Base-by-base conservation (phyloP, 441 rosid species). In the Erodium trifolium region DNA sequence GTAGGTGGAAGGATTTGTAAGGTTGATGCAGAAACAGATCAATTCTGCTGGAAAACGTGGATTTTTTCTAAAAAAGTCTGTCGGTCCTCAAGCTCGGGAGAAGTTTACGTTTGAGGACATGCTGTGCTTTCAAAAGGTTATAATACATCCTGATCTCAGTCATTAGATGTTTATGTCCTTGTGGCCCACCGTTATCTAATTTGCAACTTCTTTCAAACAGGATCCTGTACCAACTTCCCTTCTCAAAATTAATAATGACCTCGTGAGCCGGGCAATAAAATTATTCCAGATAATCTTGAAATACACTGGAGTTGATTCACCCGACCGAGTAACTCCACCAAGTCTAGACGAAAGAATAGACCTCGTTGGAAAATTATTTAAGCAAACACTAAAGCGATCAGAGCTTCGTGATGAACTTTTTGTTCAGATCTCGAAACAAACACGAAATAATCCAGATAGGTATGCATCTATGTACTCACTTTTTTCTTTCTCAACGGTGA, bases 361-460 rank as follows among this genome's bases (percentile, higher is more conserved):
- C 69, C 91, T 94, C 67, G 90, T 84, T 71, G 98, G 86, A 6
- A 94, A 86, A 79, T 78, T 94, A 12, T 92, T 81, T 74, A 94
- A 94, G 84, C 92, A 94, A 51, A 85, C 98, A 11, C 65, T 94
- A 83, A 94, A 92, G 77, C 90, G 90, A 34, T 90, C 87, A 11
- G 99, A 90, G 80, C 98, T 94, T 66, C 87, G 98, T 69, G 99
- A 94, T 76, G 99, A 94, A 83, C 92, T 92, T 69, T 94, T 90
- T 77, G 96, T 88, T 29, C 99, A 94, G 80, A 87, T 94, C 78
- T 94, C 96, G 67, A 94, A 94, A 74, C 99, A 94, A 78, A 94
- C 99, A 41, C 84, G 99, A 77, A 92, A 88, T 65, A 92, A 90
- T 66, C 91, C 96, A 71, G 96, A 92, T 78, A 88, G 91, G 98